Percentiles rank a stretch among this genome's conserved stretches.
phyloP scores from a whole-genome alignment of 345 rosid species.

The Lenwebbia sp. region DNA sequence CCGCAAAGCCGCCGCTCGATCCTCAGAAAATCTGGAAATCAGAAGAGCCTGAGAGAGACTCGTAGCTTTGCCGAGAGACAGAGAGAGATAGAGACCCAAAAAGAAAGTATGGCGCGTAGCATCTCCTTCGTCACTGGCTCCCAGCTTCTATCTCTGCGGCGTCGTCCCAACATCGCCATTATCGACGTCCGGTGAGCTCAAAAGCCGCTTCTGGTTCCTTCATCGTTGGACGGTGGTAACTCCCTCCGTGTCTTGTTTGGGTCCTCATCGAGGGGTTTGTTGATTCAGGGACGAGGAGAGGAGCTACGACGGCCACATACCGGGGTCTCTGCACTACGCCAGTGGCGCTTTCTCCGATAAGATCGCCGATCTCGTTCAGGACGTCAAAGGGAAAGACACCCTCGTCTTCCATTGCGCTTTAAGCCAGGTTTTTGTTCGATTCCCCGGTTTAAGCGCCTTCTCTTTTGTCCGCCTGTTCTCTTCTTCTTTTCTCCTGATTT shows the following conservation, averaged over 20 bases:
- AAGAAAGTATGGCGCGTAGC: conserved; percentile 48
- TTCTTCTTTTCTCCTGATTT: not conserved
- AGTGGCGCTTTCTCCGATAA: conserved; percentile 56
- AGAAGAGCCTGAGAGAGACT: not conserved
- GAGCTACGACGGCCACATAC: conserved; percentile 90
- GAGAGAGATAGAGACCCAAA: not conserved
- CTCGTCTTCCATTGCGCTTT: conserved; percentile 94
- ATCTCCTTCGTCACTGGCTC: conserved; percentile 71
- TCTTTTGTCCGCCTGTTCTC: not conserved
- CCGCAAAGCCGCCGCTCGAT: not conserved
- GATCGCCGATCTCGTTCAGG: conserved; percentile 67
- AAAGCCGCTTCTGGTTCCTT: not conserved
- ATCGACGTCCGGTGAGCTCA: conserved; percentile 67
- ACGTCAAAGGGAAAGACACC: conserved; percentile 82
- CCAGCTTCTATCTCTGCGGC: conserved; percentile 61
- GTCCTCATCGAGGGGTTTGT: not conserved
- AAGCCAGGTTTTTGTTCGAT: conserved; percentile 54
- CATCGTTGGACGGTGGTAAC: not conserved
- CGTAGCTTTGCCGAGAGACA: not conserved
- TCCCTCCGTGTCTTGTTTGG: not conserved
- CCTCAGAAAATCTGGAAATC: not conserved
- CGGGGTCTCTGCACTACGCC: conserved; percentile 79
- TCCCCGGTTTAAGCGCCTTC: not conserved
- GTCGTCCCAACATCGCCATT: conserved; percentile 65
- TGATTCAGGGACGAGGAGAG: conserved; percentile 75